A percentile compares a stretch with the other conserved stretches of the same genome.
phyloP scores from a whole-genome alignment of 176 grass and related monocot genomes.

The Aegilops longissima region DNA sequence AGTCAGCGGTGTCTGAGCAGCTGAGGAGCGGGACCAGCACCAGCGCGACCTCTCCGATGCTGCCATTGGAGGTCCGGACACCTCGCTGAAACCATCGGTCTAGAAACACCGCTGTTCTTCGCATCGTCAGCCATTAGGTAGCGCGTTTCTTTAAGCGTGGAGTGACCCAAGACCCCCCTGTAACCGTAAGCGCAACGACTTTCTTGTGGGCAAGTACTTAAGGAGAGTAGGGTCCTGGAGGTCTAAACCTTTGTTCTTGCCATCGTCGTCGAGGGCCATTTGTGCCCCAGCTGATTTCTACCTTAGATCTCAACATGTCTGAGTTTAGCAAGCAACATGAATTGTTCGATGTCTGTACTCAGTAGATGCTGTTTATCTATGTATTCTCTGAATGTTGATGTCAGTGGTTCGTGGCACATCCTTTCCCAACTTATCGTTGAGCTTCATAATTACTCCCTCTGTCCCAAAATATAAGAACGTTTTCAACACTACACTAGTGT shows the following conservation, averaged over 20 bases:
- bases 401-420: not conserved
- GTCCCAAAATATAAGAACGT: too few relatives aligned
- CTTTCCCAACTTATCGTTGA: too few relatives aligned
- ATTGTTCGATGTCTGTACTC: not conserved
- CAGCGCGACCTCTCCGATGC: constrained; percentile 84
- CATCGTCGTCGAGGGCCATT: not conserved
- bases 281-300: constrained; percentile 13
- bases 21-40: constrained; percentile 88
- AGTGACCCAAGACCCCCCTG: constrained; percentile 15
- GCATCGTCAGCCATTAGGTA: not conserved
- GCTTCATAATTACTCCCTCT: too few relatives aligned
- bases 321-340: not conserved
- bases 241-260: not conserved
- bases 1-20: constrained; percentile 58
- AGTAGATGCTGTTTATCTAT: not conserved
- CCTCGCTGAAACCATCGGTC: constrained; percentile 43
- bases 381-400: not conserved
- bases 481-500: too few relatives aligned
- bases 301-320: not conserved
- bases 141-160: not conserved
- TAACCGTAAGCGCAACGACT: constrained; percentile 5
- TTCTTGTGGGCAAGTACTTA: constrained; percentile 9
- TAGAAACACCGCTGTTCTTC: not conserved
- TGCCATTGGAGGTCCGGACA: constrained; percentile 79
- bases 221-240: not conserved